These are phyloP conservation scores for Geotrichum carabidarum DNA, from an alignment of 1,139 yeast genomes.

Conservation along the genomic window DNA sequence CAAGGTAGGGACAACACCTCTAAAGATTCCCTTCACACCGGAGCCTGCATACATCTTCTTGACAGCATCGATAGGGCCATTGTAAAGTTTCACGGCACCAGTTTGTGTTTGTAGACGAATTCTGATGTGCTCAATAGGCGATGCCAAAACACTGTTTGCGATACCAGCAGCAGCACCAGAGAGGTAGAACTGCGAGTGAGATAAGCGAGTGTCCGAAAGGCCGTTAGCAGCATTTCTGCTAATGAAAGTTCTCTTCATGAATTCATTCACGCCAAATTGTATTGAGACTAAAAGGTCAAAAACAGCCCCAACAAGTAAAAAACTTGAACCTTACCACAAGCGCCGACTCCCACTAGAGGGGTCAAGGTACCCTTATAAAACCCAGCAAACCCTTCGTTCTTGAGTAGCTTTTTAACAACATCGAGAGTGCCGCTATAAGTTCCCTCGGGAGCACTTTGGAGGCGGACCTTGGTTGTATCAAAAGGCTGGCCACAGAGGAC, in stretches of 20 bases:
- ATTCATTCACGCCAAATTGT: conserved; percentile 85
- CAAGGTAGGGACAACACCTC: conserved; percentile 76
- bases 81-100: conserved; percentile 44
- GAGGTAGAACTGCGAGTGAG: conserved; percentile 57
- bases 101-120: conserved; percentile 85
- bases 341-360: conserved; percentile 90
- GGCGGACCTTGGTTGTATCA: conserved; percentile 86
- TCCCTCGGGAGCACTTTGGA: conserved; percentile 80
- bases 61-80: conserved; percentile 79
- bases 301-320: background rate
- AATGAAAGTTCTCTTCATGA: conserved; percentile 72
- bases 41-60: conserved; percentile 56
- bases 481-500: conserved; percentile 95
- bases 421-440: conserved; percentile 69
- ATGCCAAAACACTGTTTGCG: conserved; percentile 79
- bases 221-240: conserved; percentile 42
- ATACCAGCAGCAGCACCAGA: conserved; percentile 88
- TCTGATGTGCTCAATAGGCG: conserved; percentile 92
- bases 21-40: conserved; percentile 56
- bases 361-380: conserved; percentile 86
- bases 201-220: conserved; percentile 36
- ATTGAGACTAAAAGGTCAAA: conserved; percentile 51
- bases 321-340: conserved; percentile 48
- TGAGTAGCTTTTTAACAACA: conserved; percentile 62
- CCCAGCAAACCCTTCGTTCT: conserved; percentile 72